Conservation (phyloP, 108 stramenopile species). For the Skeletonema grethae region DNA sequence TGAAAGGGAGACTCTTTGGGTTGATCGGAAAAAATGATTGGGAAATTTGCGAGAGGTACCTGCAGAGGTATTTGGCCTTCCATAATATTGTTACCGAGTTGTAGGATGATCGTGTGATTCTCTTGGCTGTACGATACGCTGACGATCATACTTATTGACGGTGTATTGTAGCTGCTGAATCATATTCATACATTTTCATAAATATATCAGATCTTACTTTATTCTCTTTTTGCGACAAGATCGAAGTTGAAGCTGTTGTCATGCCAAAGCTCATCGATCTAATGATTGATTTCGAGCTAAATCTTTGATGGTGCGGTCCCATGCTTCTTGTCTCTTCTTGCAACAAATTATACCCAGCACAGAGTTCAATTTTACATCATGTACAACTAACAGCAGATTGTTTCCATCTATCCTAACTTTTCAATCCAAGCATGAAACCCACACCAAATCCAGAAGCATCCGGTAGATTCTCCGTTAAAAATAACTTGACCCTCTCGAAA, state of each 20-base stretch:
- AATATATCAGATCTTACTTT: neutral
- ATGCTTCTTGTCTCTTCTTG: too few relatives aligned
- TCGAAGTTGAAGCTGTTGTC: too few relatives aligned
- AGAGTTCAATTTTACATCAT: too few relatives aligned
- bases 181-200: neutral
- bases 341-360: neutral
- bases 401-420: constrained; percentile 10
- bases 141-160: neutral
- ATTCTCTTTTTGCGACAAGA: neutral
- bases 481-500: constrained; percentile 78
- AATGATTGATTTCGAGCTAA: too few relatives aligned
- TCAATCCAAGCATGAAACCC: constrained; percentile 87
- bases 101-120: neutral
- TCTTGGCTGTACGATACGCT: neutral
- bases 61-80: neutral
- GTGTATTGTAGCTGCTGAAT: neutral
- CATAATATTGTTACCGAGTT: constrained; percentile 11
- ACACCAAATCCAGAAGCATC: constrained; percentile 82
- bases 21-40: constrained; percentile 17
- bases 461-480: constrained; percentile 80
- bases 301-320: too few relatives aligned
- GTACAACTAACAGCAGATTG: too few relatives aligned
- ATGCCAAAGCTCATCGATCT: too few relatives aligned
- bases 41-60: neutral
- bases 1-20: constrained; percentile 33